These are phyloP conservation scores for Cladosporium phlei DNA, from an alignment of 2,329 filamentous ascomycete genomes.

Conservation along the genomic window DNA sequence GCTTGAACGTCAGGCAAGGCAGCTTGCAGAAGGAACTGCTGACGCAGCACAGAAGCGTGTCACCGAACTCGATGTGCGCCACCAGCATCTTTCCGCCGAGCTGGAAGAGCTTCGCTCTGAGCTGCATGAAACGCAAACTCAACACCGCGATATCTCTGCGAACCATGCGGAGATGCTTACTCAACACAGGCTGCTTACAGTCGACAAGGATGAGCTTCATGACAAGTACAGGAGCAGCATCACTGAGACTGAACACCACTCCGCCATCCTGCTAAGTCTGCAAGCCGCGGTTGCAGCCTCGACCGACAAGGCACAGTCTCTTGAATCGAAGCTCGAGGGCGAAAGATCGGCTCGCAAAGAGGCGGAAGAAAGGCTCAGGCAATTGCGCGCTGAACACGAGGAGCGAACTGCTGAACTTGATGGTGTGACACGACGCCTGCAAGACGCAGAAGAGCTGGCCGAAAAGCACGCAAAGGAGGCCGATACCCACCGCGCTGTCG, in stretches of 20 bases:
- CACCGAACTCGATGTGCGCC: conserved; percentile 75
- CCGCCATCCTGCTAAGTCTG: conserved; percentile 67
- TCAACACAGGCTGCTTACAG: conserved; percentile 65
- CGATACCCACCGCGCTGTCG: conserved; percentile 73
- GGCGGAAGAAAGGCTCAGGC: conserved; percentile 70
- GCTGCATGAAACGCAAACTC: conserved; percentile 71
- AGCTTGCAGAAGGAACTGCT: conserved; percentile 82
- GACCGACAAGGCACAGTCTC: conserved; percentile 65
- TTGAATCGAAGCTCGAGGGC: conserved; percentile 79
- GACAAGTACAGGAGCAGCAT: conserved; percentile 63
- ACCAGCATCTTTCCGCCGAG: conserved; percentile 78
- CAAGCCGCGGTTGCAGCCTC: conserved; percentile 75
- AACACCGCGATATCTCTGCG: conserved; percentile 76
- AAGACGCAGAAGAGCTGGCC: conserved; percentile 81
- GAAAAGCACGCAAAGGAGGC: conserved; percentile 86
- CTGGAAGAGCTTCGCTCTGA: conserved; percentile 81
- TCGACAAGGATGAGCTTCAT: conserved; percentile 79
- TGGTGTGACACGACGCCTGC: conserved; percentile 65
- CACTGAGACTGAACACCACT: conserved; percentile 64
- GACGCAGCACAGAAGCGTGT: conserved; percentile 78
- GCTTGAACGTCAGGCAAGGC: conserved; percentile 73
- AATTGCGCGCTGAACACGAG: conserved; percentile 79
- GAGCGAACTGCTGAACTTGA: conserved; percentile 73
- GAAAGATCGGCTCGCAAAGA: conserved; percentile 71
- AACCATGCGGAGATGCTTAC: conserved; percentile 70